phyloP scores from a whole-genome alignment of 2,329 filamentous ascomycete species.

The Verticillium nonalfalfae region DNA sequence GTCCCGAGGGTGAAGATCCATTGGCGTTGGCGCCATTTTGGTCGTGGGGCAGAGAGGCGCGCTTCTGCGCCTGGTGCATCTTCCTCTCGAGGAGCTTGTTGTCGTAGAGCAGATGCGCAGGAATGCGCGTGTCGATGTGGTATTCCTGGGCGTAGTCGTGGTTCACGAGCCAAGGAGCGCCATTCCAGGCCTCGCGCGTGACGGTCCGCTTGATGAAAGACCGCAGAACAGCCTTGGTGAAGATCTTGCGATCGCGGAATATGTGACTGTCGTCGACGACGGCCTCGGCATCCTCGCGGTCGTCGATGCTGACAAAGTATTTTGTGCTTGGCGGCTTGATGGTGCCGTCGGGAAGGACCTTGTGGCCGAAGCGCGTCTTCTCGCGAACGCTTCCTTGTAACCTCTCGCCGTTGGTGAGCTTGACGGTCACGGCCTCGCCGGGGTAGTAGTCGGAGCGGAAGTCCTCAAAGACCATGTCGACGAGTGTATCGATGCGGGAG shows the following conservation, averaged over 20 bases:
- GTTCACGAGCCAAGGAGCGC: constrained; percentile 96
- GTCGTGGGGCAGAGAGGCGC: constrained; percentile 36
- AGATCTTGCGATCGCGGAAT: constrained; percentile 80
- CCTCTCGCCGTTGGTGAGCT: constrained; percentile 61
- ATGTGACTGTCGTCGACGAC: constrained; percentile 78
- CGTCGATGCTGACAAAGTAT: constrained; percentile 73
- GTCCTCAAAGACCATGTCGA: constrained; percentile 63
- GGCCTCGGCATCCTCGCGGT: constrained; percentile 63
- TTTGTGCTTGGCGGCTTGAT: constrained; percentile 66
- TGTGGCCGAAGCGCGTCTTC: constrained; percentile 70
- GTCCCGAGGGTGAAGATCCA: constrained; percentile 28
- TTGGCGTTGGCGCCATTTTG: constrained; percentile 25
- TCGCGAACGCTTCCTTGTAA: constrained; percentile 73
- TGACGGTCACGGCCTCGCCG: constrained; percentile 74
- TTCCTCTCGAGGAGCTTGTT: constrained; percentile 73
- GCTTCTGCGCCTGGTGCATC: constrained; percentile 61
- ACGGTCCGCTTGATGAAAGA: constrained; percentile 95
- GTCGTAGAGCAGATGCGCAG: constrained; percentile 74
- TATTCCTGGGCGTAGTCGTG: constrained; percentile 76
- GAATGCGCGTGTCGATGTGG: constrained; percentile 81
- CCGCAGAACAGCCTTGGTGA: constrained; percentile 89
- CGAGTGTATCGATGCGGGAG: constrained; percentile 78
- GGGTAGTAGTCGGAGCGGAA: constrained; percentile 91
- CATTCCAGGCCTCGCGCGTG: constrained; percentile 86
- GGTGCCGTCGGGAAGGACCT: constrained; percentile 59